phyloP scores from a whole-genome alignment of 805 yeast genomes.

The Tetrapisispora pingtungensis region DNA sequence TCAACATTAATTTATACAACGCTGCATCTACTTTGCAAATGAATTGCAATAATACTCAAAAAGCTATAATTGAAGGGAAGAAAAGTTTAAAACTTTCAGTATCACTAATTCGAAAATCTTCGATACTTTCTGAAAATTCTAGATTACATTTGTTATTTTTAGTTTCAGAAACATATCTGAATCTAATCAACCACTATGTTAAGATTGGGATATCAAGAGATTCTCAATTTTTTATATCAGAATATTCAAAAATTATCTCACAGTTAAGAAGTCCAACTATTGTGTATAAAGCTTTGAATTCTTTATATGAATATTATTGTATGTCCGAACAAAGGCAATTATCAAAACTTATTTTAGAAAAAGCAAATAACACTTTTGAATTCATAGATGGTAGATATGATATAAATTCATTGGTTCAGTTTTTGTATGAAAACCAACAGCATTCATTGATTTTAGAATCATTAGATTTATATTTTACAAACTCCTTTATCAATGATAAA shows the following conservation, averaged over 20 bases:
- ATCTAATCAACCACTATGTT: conserved; percentile 32
- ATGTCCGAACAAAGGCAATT: conserved; percentile 13
- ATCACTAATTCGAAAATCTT: conserved; percentile 39
- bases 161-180: conserved; percentile 32
- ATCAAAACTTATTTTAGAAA: conserved; percentile 5
- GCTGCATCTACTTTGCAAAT: conserved; percentile 18
- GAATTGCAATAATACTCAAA: conserved; percentile 9
- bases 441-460: conserved; percentile 13
- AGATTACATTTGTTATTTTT: conserved; percentile 32
- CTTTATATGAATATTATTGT: conserved; percentile 15
- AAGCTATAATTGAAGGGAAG: conserved; percentile 33
- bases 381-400: conserved; percentile 21
- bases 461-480: conserved; percentile 14
- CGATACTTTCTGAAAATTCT: conserved; percentile 18
- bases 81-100: conserved; percentile 42
- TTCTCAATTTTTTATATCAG: conserved; percentile 43
- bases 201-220: conserved; percentile 52
- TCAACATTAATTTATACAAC: conserved; percentile 17
- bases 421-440: conserved; percentile 16
- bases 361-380: conserved; percentile 17
- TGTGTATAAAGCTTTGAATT: conserved; percentile 14
- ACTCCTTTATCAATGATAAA: conserved; percentile 4
- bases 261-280: conserved; percentile 22
- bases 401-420: conserved; percentile 15
- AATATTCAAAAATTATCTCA: conserved; percentile 34